Base-by-base conservation (phyloP, 208 protist genomes). In the Crithidia expoeki region DNA sequence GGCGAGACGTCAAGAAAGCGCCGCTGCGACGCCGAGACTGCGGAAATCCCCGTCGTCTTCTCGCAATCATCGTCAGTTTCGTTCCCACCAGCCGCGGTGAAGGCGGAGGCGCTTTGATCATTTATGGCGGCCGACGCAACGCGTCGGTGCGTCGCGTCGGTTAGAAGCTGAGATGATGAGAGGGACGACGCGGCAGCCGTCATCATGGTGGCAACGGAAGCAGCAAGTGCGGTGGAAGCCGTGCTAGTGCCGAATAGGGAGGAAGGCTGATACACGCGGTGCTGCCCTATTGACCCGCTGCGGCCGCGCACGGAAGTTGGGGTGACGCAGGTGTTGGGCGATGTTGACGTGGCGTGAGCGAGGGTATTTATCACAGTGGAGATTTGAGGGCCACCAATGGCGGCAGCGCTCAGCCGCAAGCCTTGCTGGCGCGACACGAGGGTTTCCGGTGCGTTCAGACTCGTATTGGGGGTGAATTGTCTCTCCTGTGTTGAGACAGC, bases 251-350 rank as follows among this genome's bases (percentile, higher is more conserved):
- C 53, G n/a, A 58, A 58, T 2, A 58, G 53, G 21, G 53, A 58
- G 16, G 53, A 58, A 5, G 53, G 53, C 32, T 58, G 53, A 19
- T 58, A 58, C 16, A 27, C 14, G 28, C 53, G 53, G 53, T 58
- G 27, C 53, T 36, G 53, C 14, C 32, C 12, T 32, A 32, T 25
- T 4, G 32, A 58, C 1, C 53, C 53, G 53, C 53, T 40, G 9
- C 30, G 28, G 28, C 28, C 53, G 4, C 32, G 6, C 2, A 25
- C 32, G 0, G 53, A 42, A 1, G 32, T 40, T 0, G 53, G 30
- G 5, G 30, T 38, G 3, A 42, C 19, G 16, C 4, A n/a, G 32
- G 32, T 58, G 53, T 32, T 42, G 2, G 53, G 53, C 30, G 53
- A n/a, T 6, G 32, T 42, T 10, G 53, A 28, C 1, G 53, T 58